phyloP scores from a whole-genome alignment of 1,139 yeast genomes.

The Protomyces arabidopsidicola region DNA sequence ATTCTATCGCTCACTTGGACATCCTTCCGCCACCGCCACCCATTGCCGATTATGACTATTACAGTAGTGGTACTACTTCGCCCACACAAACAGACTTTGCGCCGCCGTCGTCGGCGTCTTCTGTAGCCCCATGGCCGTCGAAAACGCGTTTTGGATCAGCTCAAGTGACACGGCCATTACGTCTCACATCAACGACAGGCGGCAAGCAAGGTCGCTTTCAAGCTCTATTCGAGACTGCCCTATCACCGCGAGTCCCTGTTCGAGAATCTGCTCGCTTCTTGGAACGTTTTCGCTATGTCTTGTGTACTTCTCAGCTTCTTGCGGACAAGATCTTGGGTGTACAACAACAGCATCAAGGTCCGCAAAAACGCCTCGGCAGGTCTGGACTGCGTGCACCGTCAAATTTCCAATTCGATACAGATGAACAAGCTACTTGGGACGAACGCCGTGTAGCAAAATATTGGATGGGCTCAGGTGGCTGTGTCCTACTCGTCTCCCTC shows the following conservation, averaged over 20 bases:
- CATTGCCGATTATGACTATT: background rate
- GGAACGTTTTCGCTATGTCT: constrained; percentile 46
- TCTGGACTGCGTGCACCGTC: background rate
- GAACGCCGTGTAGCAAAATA: constrained; percentile 27
- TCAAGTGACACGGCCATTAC: background rate
- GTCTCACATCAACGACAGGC: background rate
- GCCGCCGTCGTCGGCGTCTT: background rate
- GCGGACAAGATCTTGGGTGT: constrained; percentile 37
- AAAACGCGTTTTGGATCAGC: background rate
- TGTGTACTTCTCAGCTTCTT: constrained; percentile 46
- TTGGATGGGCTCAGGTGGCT: constrained; percentile 42
- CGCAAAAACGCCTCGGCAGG: background rate
- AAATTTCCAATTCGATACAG: constrained; percentile 2
- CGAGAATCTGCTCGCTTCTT: constrained; percentile 41
- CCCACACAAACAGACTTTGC: background rate
- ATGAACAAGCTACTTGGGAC: constrained; percentile 19
- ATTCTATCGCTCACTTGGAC: background rate
- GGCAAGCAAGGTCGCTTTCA: constrained; percentile 12
- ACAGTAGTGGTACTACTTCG: background rate
- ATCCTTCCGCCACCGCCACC: background rate
- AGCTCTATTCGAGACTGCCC: constrained; percentile 30
- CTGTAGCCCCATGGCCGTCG: background rate
- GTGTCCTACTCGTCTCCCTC: constrained; percentile 40
- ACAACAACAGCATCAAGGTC: background rate
- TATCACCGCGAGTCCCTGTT: constrained; percentile 34